Evolutionary conservation across 1,284 basidiomycete species (phyloP).

Genomic region (Marasmius fiardii): DNA sequence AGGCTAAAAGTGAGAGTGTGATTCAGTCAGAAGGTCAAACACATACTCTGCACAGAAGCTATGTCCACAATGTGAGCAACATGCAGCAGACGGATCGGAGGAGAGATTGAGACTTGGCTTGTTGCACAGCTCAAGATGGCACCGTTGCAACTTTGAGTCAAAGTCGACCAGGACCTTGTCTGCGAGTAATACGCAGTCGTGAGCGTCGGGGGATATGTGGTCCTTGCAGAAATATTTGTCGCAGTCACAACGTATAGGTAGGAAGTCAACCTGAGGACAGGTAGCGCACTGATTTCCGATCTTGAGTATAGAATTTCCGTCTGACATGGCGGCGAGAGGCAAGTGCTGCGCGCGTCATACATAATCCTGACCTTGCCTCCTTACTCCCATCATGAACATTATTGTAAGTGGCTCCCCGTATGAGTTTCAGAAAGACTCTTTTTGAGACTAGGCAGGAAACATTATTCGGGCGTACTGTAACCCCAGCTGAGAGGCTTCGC

Average conservation of each 20-base stretch:
- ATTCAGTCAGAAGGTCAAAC: conserved; percentile 6
- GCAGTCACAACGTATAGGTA: conserved; percentile 62
- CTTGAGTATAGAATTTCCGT: conserved; percentile 34
- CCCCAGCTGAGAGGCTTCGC: conserved; percentile 93
- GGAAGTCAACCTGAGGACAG: conserved; percentile 55
- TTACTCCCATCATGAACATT: conserved; percentile 59
- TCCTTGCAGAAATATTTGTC: conserved; percentile 48
- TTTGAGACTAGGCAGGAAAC: conserved; percentile 62
- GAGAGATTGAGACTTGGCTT: conserved; percentile 49
- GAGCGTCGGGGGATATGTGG: conserved; percentile 56
- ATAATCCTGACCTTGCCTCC: conserved; percentile 8
- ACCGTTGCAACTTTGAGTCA: conserved; percentile 38
- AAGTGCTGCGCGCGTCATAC: background rate
- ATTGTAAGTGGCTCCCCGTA: conserved; percentile 44
- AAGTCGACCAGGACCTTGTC: background rate
- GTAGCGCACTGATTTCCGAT: conserved; percentile 57
- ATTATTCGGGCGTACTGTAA: conserved; percentile 90
- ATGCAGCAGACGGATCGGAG: conserved; percentile 25
- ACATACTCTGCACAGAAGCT: conserved; percentile 63
- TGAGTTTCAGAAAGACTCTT: conserved; percentile 3
- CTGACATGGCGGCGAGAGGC: conserved; percentile 18
- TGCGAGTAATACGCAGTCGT: conserved; percentile 43
- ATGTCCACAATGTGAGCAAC: conserved; percentile 50
- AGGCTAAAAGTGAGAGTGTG: conserved; percentile 12
- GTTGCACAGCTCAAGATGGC: conserved; percentile 46